Conservation (phyloP, 768 basidiomycete genomes). For the Kwoniella botswanensis region DNA sequence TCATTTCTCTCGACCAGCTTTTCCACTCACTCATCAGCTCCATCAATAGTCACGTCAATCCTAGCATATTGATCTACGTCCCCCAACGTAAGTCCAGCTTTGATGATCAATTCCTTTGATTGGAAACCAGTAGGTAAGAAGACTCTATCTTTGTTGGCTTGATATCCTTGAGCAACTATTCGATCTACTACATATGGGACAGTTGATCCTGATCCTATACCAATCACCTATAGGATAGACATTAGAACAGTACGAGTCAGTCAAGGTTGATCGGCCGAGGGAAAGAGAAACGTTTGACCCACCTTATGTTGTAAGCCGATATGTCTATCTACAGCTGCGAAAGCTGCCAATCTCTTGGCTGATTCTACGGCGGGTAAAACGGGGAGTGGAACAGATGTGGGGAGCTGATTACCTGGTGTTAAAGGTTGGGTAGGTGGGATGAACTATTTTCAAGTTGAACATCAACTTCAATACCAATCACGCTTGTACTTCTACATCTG, state of each 20-base stretch:
- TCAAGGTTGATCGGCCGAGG: constrained; percentile 8
- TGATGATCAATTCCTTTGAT: constrained; percentile 90
- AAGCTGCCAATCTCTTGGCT: constrained; percentile 89
- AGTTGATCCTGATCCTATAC: constrained; percentile 65
- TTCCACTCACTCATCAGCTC: constrained; percentile 84
- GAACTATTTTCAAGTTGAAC: constrained; percentile 22
- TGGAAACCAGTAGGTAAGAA: constrained; percentile 98
- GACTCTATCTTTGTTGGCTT: constrained; percentile 76
- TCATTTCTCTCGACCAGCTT: background rate
- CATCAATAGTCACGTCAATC: constrained; percentile 97
- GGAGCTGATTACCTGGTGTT: constrained; percentile 41
- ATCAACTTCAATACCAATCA: background rate
- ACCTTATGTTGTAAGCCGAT: constrained; percentile 82
- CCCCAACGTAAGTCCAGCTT: constrained; percentile 74
- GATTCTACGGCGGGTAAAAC: constrained; percentile 66
- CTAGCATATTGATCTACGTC: constrained; percentile 86
- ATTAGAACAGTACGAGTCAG: no score
- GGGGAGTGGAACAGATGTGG: constrained; percentile 45
- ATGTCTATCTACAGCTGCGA: constrained; percentile 89
- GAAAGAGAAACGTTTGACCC: constrained; percentile 8
- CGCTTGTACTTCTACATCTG: no score
- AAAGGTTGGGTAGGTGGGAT: constrained; percentile 45
- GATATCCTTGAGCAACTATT: constrained; percentile 79
- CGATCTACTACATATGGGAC: constrained; percentile 97
- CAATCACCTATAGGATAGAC: constrained; percentile 59